Percentiles rank a stretch among this genome's conserved stretches.
Evolutionary conservation across 2,329 filamentous ascomycete species (phyloP).

Genomic region (Colletotrichum somersetense): DNA sequence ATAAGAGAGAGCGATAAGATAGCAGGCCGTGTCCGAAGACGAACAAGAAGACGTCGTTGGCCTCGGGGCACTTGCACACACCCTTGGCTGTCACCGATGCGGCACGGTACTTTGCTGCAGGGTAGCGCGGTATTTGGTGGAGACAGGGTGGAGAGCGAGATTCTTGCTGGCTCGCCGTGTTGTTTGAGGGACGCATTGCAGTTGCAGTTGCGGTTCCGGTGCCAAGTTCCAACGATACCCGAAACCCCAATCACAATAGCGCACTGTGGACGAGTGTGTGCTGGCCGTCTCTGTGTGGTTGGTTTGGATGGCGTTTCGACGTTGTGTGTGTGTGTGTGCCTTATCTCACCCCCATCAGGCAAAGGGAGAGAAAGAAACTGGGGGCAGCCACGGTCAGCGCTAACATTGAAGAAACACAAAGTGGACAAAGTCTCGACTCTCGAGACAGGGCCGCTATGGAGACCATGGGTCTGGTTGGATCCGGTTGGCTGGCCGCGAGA

Average conservation of each 20-base stretch:
- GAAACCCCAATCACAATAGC: conserved; percentile 30
- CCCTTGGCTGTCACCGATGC: conserved; percentile 25
- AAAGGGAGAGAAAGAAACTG: not conserved
- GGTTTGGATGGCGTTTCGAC: conserved; percentile 9
- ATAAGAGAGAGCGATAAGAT: conserved; percentile 14
- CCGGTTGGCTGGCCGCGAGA: conserved; percentile 25
- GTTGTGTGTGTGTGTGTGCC: not conserved
- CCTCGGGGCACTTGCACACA: conserved; percentile 27
- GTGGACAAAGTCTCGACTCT: conserved; percentile 27
- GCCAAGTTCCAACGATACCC: conserved; percentile 23
- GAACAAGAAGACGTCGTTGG: conserved; percentile 13
- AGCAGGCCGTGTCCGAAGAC: not conserved
- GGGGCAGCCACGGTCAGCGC: conserved; percentile 26
- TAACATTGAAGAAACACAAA: conserved; percentile 34
- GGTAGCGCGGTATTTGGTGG: conserved; percentile 19
- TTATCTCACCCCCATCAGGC: conserved; percentile 23
- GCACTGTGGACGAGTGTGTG: conserved; percentile 16
- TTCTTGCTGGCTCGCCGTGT: conserved; percentile 26
- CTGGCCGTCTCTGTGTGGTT: conserved; percentile 3
- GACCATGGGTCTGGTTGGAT: conserved; percentile 21
- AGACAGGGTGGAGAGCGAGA: conserved; percentile 16
- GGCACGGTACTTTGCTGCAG: conserved; percentile 30
- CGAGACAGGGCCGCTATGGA: conserved; percentile 4
- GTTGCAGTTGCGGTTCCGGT: conserved; percentile 22
- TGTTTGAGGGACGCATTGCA: conserved; percentile 36